A percentile compares a stretch with the other conserved stretches of the same genome.
Evolutionary conservation across 257 asterid genomes (phyloP).

Genomic region (Solanum tacnaense): DNA sequence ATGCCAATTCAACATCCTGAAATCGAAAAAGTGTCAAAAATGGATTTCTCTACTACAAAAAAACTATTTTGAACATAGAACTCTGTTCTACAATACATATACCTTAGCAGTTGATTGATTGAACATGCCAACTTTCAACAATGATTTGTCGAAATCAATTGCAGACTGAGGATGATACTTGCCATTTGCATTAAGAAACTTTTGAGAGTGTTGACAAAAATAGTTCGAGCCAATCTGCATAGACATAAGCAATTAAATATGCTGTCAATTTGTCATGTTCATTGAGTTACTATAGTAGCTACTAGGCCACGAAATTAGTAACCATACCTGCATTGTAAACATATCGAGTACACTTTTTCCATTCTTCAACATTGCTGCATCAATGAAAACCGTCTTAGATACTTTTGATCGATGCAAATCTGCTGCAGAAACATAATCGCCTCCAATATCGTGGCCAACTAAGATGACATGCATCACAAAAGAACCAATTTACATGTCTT

Average conservation of each 20-base stretch:
- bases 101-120: conserved; percentile 37
- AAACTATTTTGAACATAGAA: background rate
- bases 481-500: background rate
- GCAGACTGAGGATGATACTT: conserved; percentile 34
- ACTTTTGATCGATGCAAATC: conserved; percentile 33
- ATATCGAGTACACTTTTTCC: conserved; percentile 19
- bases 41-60: background rate
- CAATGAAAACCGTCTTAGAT: conserved; percentile 37
- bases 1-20: conserved; percentile 41
- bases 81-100: background rate
- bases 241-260: background rate
- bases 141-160: conserved; percentile 32
- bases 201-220: conserved; percentile 30
- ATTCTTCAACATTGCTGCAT: conserved; percentile 39
- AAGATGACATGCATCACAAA: conserved; percentile 25
- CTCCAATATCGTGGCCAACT: conserved; percentile 56
- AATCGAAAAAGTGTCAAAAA: background rate
- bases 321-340: too few relatives aligned
- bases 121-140: conserved; percentile 27
- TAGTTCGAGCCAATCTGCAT: conserved; percentile 21
- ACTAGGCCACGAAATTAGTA: too few relatives aligned
- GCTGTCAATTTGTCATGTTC: background rate
- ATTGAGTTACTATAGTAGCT: background rate
- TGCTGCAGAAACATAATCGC: conserved; percentile 45
- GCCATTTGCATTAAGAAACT: conserved; percentile 38